Percentiles rank a stretch among this genome's conserved stretches.
Conservation (phyloP, 495 filamentous ascomycete species). For the Lophiotrema nucula region DNA sequence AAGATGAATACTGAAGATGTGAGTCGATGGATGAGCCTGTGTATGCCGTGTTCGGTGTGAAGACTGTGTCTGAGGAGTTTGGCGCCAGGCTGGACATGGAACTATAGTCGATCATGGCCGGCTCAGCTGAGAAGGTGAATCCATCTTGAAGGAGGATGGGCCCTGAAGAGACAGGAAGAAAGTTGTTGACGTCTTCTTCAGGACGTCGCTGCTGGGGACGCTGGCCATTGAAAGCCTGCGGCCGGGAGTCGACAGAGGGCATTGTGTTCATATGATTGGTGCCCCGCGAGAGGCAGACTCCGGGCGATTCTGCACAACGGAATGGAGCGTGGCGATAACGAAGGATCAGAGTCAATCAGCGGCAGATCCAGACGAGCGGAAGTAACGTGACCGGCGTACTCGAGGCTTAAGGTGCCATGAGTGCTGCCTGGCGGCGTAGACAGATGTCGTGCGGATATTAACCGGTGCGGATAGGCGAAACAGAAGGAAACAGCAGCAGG, state of each 20-base stretch:
- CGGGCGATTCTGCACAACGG: background rate
- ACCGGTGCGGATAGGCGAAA: background rate
- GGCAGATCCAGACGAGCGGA: background rate
- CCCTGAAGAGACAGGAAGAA: slow-evolving; percentile 10
- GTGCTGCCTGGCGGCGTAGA: slow-evolving; percentile 25
- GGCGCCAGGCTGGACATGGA: slow-evolving; percentile 9
- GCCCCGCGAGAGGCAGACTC: slow-evolving; percentile 12
- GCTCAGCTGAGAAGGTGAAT: slow-evolving; percentile 30
- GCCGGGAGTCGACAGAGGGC: slow-evolving; percentile 18
- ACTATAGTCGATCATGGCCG: slow-evolving; percentile 24
- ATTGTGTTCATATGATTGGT: slow-evolving; percentile 11
- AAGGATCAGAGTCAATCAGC: slow-evolving; percentile 6
- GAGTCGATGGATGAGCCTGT: slow-evolving; percentile 27
- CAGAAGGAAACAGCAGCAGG: slow-evolving; percentile 7
- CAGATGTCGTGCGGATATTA: background rate
- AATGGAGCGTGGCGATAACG: slow-evolving; percentile 1
- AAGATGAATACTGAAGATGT: slow-evolving; percentile 25
- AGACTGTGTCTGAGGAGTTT: slow-evolving; percentile 9
- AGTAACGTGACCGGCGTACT: slow-evolving; percentile 28
- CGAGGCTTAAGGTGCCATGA: slow-evolving; percentile 24
- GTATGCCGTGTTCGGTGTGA: slow-evolving; percentile 26
- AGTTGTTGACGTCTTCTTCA: slow-evolving; percentile 20
- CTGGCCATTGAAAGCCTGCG: slow-evolving; percentile 23
- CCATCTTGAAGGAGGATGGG: slow-evolving; percentile 18
- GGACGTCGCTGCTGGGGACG: slow-evolving; percentile 21